These are phyloP conservation scores for Barnettozyma californica DNA, from an alignment of 805 yeast genomes.

Conservation along the genomic window DNA sequence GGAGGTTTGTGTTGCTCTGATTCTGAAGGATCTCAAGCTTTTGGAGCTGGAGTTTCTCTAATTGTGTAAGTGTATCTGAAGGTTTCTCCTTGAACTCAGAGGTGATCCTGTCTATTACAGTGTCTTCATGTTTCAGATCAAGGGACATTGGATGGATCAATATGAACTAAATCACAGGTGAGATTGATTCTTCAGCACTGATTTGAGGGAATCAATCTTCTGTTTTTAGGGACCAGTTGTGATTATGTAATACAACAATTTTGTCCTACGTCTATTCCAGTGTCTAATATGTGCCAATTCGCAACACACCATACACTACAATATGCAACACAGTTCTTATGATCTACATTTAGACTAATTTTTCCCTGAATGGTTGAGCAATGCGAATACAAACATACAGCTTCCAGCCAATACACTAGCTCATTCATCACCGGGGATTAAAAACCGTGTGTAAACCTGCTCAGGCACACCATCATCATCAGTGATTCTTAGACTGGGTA, in stretches of 20 bases:
- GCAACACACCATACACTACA: background rate
- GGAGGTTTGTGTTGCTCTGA: conserved; percentile 25
- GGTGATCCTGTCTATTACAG: conserved; percentile 18
- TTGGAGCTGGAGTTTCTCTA: conserved; percentile 24
- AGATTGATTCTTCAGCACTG: background rate
- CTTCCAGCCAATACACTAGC: background rate
- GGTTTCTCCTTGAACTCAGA: conserved; percentile 17
- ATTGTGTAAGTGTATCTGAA: conserved; percentile 5
- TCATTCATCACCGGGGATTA: background rate
- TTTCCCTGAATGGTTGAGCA: background rate
- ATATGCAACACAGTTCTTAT: background rate
- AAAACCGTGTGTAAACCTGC: background rate
- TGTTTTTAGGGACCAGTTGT: background rate
- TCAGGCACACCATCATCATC: conserved; percentile 1
- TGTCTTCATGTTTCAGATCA: conserved; percentile 16
- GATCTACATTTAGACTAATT: background rate
- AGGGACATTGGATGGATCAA: conserved; percentile 6
- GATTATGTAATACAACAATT: background rate
- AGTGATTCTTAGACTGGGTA: background rate
- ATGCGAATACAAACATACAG: too few species aligned
- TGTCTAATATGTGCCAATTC: too few species aligned
- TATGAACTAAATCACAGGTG: background rate
- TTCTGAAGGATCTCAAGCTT: conserved; percentile 25
- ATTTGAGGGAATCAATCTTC: background rate
- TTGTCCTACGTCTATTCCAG: too few species aligned